phyloP scores from a whole-genome alignment of 164 flowering plant species.

The Paratinospora sagittata region DNA sequence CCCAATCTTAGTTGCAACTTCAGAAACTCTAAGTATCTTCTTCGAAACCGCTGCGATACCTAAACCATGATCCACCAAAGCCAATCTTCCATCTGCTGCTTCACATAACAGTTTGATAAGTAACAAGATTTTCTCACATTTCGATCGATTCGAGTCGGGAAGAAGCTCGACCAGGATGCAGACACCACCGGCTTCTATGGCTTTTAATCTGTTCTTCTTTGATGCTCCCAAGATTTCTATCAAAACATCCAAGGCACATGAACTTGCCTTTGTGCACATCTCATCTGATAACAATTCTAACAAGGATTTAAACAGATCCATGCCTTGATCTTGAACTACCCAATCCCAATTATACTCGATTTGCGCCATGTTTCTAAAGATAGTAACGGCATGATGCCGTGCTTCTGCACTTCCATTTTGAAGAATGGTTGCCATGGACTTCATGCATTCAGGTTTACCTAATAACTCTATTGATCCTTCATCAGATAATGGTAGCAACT shows the following conservation, averaged over 20 bases:
- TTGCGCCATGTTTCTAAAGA: conserved; percentile 30
- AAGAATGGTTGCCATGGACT: conserved; percentile 43
- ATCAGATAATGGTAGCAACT: conserved; percentile 25
- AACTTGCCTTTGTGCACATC: conserved; percentile 39
- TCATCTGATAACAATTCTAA: conserved; percentile 58
- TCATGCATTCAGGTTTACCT: conserved; percentile 36
- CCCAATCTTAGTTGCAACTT: conserved; percentile 33
- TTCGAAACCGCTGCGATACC: conserved; percentile 48
- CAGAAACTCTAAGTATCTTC: conserved; percentile 46
- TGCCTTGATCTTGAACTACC: conserved; percentile 33
- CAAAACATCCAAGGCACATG: conserved; percentile 45
- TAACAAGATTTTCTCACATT: conserved; percentile 50
- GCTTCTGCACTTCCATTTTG: conserved; percentile 58
- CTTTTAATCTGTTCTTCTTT: conserved; percentile 37
- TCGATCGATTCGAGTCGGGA: conserved; percentile 40
- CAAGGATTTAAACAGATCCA: conserved; percentile 50
- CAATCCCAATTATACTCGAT: conserved; percentile 29
- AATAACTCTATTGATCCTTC: conserved; percentile 23
- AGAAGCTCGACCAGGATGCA: conserved; percentile 53
- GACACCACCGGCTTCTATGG: conserved; percentile 62
- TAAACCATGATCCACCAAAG: conserved; percentile 51
- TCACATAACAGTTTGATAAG: conserved; percentile 45
- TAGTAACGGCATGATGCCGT: conserved; percentile 36
- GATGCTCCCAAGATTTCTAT: conserved; percentile 34
- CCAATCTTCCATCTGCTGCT: conserved; percentile 62